phyloP scores from a whole-genome alignment of 2,329 filamentous ascomycete species.

The Botryosphaeria dothidea region DNA sequence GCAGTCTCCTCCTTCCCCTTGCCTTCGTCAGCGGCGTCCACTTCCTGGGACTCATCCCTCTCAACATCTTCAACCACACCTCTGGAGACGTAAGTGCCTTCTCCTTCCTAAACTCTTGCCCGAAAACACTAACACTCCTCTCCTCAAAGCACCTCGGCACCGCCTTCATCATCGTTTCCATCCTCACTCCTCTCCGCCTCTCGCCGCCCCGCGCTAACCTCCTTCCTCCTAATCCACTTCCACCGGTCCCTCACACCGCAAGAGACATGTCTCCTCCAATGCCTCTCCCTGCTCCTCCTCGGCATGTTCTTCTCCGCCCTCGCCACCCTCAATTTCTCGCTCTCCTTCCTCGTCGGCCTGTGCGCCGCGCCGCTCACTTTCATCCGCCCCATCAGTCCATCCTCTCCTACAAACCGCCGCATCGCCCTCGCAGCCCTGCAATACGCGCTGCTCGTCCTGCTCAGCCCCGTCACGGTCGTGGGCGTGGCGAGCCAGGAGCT shows the following conservation, averaged over 20 bases:
- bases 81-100: slow-evolving; percentile 61
- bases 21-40: slow-evolving; percentile 72
- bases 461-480: slow-evolving; percentile 37
- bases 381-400: slow-evolving; percentile 35
- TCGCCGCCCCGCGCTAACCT: slow-evolving; percentile 35
- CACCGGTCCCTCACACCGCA: slow-evolving; percentile 62
- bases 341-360: slow-evolving; percentile 82
- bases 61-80: slow-evolving; percentile 83
- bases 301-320: slow-evolving; percentile 91
- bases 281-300: slow-evolving; percentile 86
- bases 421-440: slow-evolving; percentile 22
- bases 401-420: slow-evolving; percentile 5
- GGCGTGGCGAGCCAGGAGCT: slow-evolving; percentile 28
- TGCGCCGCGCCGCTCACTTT: slow-evolving; percentile 80
- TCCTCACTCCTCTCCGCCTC: slow-evolving; percentile 30
- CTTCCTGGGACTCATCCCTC: slow-evolving; percentile 73
- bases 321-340: slow-evolving; percentile 92
- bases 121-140: slow-evolving; percentile 38
- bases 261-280: slow-evolving; percentile 78
- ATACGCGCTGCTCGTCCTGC: slow-evolving; percentile 26
- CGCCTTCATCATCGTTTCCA: slow-evolving; percentile 33
- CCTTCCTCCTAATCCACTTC: slow-evolving; percentile 36
- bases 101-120: slow-evolving; percentile 50
- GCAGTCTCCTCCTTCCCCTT: slow-evolving; percentile 72
- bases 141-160: slow-evolving; percentile 23